Base-by-base conservation (phyloP, 768 basidiomycete genomes). In the Naematelia encephala region DNA sequence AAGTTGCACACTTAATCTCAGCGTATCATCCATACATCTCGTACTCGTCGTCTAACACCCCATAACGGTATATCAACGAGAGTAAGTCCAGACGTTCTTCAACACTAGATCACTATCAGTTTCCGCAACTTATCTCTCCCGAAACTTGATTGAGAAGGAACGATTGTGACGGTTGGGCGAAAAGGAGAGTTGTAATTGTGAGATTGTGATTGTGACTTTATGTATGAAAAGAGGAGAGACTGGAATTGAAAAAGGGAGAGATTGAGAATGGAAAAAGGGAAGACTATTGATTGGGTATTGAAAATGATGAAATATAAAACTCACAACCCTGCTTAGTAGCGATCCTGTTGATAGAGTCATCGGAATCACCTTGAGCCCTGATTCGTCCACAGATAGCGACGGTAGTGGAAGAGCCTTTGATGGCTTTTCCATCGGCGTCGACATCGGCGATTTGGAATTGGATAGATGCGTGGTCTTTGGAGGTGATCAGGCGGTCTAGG, bases 401-500 rank as follows among this genome's bases (percentile, higher is more conserved):
- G 58, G 91, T 89, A 60, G 91, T 92, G 60, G 68, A 68, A 55
- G 62, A 61, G 57, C 67, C 70, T 70, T 78, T 78, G 69, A 78
- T 68, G 67, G 75, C 76, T 57, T 74, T 72, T 77, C 92, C 93
- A 54, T 87, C 85, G 58, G 75, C 70, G 76, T 98, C 93, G 74
- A 99, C 96, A 73, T 98, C 94, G 61, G 83, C 88, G 70, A 99
- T 83, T 80, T 86, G 88, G 79, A 99, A 87, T 79, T 99, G 96
- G 75, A 99, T 92, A 28, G 93, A 96, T 30, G 96, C 94, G 78
- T 98, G 91, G 81, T 99, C 96, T 82, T 98, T 98, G 71, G 94
- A 90, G 66, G 89, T 97, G 81, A 99, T 97, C 75, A 99, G 83
- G 69, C 94, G 91, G 86, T 93, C 92, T 96, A n/a, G n/a, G 61